A percentile compares a stretch with the other conserved stretches of the same genome.
These are phyloP conservation scores for Psilocybe tampanensis DNA, from an alignment of 768 basidiomycete species.

Conservation along the genomic window DNA sequence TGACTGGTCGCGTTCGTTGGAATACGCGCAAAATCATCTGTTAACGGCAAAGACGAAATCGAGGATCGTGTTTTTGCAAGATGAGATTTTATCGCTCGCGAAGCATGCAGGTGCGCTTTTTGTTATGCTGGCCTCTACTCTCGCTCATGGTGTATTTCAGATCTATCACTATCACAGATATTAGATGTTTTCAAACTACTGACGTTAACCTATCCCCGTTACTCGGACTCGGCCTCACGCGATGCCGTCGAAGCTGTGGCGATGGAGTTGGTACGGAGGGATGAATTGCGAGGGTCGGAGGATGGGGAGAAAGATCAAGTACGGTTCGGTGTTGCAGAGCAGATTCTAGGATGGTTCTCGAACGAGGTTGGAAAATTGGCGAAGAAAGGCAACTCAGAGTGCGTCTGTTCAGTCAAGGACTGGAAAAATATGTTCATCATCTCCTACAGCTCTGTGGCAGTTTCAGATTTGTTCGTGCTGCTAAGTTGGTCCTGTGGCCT, in stretches of 20 bases:
- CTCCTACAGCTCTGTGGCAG: constrained; percentile 49
- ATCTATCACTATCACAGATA: constrained; percentile 58
- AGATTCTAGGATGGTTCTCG: constrained; percentile 76
- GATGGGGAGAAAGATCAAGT: constrained; percentile 46
- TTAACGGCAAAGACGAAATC: constrained; percentile 55
- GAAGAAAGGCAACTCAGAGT: constrained; percentile 60
- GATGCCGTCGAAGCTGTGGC: constrained; percentile 72
- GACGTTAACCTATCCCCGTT: constrained; percentile 77
- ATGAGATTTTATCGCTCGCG: constrained; percentile 60
- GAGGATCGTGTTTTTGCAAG: constrained; percentile 65
- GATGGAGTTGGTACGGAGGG: constrained; percentile 62
- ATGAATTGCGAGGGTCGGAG: constrained; percentile 50
- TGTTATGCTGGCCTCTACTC: background rate
- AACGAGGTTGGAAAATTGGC: constrained; percentile 63
- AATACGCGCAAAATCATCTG: constrained; percentile 52
- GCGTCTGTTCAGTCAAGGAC: constrained; percentile 23
- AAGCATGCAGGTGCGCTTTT: constrained; percentile 56
- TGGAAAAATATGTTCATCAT: constrained; percentile 2
- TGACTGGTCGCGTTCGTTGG: constrained; percentile 58
- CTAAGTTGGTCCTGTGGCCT: constrained; percentile 72
- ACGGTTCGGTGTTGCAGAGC: constrained; percentile 64
- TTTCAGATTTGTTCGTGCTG: constrained; percentile 67
- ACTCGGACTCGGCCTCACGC: constrained; percentile 71
- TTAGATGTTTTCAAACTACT: constrained; percentile 75
- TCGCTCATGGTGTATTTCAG: constrained; percentile 35